Percentiles rank a stretch among this genome's conserved stretches.
Conservation (phyloP, 2,329 filamentous ascomycete genomes). For the Fusarium nurragi region DNA sequence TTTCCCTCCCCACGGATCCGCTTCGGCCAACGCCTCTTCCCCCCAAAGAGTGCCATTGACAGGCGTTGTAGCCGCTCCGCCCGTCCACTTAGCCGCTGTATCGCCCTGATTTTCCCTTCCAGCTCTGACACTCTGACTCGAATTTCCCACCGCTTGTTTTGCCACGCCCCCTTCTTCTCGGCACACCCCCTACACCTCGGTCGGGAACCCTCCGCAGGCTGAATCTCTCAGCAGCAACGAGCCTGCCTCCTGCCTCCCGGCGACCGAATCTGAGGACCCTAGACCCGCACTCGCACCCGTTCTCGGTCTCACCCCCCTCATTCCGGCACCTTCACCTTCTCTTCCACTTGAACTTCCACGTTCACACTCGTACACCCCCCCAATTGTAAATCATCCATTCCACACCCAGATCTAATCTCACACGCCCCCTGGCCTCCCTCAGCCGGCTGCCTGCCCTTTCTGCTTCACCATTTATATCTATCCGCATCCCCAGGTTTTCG, state of each 20-base stretch:
- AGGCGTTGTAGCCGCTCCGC: constrained; percentile 24
- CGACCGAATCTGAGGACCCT: constrained; percentile 30
- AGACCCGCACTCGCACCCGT: constrained; percentile 27
- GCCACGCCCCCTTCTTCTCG: constrained; percentile 10
- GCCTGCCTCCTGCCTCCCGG: constrained; percentile 23
- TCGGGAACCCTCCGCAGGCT: constrained; percentile 26
- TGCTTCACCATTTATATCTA: constrained; percentile 44
- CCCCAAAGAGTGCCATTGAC: not conserved
- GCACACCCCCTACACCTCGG: not conserved
- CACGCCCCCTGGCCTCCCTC: constrained; percentile 38
- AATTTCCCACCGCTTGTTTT: constrained; percentile 32
- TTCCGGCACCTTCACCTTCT: constrained; percentile 1
- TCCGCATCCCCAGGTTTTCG: constrained; percentile 40
- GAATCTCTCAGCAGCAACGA: constrained; percentile 8
- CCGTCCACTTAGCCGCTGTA: constrained; percentile 29
- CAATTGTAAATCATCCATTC: constrained; percentile 30
- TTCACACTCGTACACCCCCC: constrained; percentile 3
- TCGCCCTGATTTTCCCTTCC: constrained; percentile 22
- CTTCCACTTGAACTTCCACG: not conserved
- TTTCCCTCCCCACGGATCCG: constrained; percentile 15
- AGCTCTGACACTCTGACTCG: constrained; percentile 16
- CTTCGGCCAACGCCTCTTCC: constrained; percentile 9
- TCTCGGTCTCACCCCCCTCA: constrained; percentile 19
- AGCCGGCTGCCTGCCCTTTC: constrained; percentile 39
- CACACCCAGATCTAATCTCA: constrained; percentile 29